Percentiles rank a stretch among this genome's conserved stretches.
Conservation (phyloP, 1,284 basidiomycete species). For the Cryptococcus wingfieldii region DNA sequence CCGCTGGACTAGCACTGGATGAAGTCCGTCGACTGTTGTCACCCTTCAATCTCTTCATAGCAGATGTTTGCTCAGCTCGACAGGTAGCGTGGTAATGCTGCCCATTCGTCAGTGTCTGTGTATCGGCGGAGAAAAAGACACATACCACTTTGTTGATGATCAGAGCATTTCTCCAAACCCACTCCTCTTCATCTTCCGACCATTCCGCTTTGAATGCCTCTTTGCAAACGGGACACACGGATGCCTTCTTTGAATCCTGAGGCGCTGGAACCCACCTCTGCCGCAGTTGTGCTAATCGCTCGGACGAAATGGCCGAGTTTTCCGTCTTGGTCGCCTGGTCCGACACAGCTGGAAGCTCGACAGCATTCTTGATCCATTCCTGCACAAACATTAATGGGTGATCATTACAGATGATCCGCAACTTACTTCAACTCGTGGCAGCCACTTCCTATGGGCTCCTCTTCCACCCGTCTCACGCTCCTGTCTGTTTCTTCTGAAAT, state of each 20-base stretch:
- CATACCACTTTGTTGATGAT: conserved; percentile 70
- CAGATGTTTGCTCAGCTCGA: conserved; percentile 60
- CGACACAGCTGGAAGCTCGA: neutral
- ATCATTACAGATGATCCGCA: conserved; percentile 15
- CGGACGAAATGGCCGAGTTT: conserved; percentile 53
- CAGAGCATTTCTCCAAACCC: conserved; percentile 94
- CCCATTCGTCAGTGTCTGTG: neutral
- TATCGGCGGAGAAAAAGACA: neutral
- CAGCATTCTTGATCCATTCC: conserved; percentile 78
- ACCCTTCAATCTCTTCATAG: conserved; percentile 21
- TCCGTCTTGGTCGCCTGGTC: neutral
- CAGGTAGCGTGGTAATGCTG: conserved; percentile 77
- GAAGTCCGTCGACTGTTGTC: conserved; percentile 17
- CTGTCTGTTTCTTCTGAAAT: conserved; percentile 90
- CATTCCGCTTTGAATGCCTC: conserved; percentile 89
- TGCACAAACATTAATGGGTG: conserved; percentile 35
- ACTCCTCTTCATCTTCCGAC: conserved; percentile 94
- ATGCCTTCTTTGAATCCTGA: conserved; percentile 64
- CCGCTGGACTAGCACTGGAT: conserved; percentile 17
- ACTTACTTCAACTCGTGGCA: conserved; percentile 75
- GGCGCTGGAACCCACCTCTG: conserved; percentile 82
- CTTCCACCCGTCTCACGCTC: conserved; percentile 77
- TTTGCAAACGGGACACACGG: conserved; percentile 93
- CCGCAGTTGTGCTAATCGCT: conserved; percentile 68
- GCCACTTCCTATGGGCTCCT: conserved; percentile 89